These are phyloP conservation scores for Sarocladium strictum DNA, from an alignment of 2,329 filamentous ascomycete species.

Conservation along the genomic window DNA sequence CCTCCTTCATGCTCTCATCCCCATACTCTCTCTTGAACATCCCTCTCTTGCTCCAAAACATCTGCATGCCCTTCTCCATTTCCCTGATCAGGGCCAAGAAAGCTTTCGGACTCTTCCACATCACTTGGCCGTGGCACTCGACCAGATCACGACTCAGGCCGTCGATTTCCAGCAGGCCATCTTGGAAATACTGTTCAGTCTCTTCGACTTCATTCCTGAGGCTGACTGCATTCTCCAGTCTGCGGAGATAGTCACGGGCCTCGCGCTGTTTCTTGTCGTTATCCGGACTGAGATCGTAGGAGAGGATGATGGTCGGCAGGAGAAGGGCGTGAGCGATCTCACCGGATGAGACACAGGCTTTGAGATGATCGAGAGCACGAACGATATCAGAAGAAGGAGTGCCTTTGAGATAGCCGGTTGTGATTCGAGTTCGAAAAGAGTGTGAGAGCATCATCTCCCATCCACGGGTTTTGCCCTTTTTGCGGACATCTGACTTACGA, in stretches of 20 bases:
- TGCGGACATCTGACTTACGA: constrained; percentile 60
- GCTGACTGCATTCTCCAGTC: constrained; percentile 55
- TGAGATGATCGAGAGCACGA: constrained; percentile 42
- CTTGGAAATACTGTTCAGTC: constrained; percentile 45
- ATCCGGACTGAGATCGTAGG: constrained; percentile 48
- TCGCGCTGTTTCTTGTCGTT: constrained; percentile 58
- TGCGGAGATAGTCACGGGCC: constrained; percentile 56
- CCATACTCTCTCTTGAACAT: constrained; percentile 14
- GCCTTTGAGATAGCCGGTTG: constrained; percentile 56
- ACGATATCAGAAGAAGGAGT: constrained; percentile 51
- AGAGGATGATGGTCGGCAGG: constrained; percentile 52
- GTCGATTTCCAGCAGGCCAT: constrained; percentile 48
- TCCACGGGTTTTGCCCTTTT: constrained; percentile 56
- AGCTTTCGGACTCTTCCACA: constrained; percentile 58
- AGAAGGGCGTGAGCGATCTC: constrained; percentile 54
- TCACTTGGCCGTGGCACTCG: constrained; percentile 56
- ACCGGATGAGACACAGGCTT: constrained; percentile 32
- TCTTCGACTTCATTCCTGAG: constrained; percentile 55
- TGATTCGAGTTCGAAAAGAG: constrained; percentile 47
- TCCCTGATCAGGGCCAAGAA: constrained; percentile 48
- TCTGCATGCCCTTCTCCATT: constrained; percentile 41
- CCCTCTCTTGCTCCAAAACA: constrained; percentile 27
- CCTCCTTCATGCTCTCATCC: neutral
- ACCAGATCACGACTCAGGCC: constrained; percentile 56
- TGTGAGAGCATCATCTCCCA: constrained; percentile 61